These are phyloP conservation scores for Coniochaeta pulveracea DNA, from an alignment of 2,329 filamentous ascomycete species.

Conservation along the genomic window DNA sequence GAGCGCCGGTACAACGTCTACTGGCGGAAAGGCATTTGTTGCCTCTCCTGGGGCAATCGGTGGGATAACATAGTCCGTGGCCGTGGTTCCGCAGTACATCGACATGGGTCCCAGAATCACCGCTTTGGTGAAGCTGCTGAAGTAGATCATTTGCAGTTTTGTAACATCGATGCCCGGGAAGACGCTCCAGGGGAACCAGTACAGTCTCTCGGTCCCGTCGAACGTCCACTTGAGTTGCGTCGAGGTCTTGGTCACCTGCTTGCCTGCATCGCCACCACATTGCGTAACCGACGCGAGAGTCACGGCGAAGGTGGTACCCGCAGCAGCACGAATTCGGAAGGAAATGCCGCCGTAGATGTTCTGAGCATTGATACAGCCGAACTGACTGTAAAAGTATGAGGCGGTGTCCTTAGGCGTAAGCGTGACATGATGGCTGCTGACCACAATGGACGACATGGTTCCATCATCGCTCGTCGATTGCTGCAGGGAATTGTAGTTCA, in stretches of 20 bases:
- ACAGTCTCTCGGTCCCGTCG: slow-evolving; percentile 47
- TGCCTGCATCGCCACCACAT: slow-evolving; percentile 27
- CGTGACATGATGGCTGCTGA: slow-evolving; percentile 38
- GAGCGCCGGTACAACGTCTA: slow-evolving; percentile 6
- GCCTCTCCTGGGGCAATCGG: slow-evolving; percentile 18
- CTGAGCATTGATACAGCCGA: slow-evolving; percentile 40
- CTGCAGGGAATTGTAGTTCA: slow-evolving; percentile 48
- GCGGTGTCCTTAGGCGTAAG: slow-evolving; percentile 33
- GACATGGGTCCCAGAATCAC: slow-evolving; percentile 44
- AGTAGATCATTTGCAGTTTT: slow-evolving; percentile 40
- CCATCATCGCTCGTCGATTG: slow-evolving; percentile 44
- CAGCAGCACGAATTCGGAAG: slow-evolving; percentile 39
- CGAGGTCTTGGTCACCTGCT: slow-evolving; percentile 27
- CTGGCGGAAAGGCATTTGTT: too few relatives aligned
- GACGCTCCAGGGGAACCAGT: slow-evolving; percentile 42
- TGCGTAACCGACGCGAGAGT: slow-evolving; percentile 34
- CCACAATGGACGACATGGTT: slow-evolving; percentile 42
- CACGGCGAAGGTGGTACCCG: slow-evolving; percentile 37
- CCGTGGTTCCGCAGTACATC: slow-evolving; percentile 44
- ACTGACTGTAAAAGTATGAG: slow-evolving; percentile 48
- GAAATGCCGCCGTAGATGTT: slow-evolving; percentile 43
- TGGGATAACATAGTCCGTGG: slow-evolving; percentile 35
- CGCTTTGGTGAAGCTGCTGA: slow-evolving; percentile 31
- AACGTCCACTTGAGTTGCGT: slow-evolving; percentile 46
- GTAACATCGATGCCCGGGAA: slow-evolving; percentile 36